Base-by-base conservation (phyloP, 148 eudicot genomes). In the Salicornia ramosissima region DNA sequence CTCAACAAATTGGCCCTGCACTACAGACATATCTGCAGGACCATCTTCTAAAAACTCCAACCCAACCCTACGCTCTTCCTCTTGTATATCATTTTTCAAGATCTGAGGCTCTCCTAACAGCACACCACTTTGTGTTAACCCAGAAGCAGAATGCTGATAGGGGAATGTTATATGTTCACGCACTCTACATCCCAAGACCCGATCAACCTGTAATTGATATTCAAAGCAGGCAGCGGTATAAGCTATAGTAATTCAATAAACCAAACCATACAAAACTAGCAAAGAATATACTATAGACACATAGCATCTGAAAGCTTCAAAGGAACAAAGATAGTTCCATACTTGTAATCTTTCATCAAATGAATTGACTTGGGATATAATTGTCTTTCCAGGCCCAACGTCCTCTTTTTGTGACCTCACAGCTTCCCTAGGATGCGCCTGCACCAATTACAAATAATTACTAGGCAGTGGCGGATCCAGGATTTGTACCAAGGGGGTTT, bases 161-260 rank as follows among this genome's bases (percentile, higher is more conserved):
- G 79, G 29, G 49, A 33, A 22, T 78, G 73, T 29, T 21, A 53
- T 22, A 63, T 68, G 78, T 49, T 78, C 81, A 80, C 72, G 86
- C 66, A 88, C 71, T 64, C 99, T 88, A 82, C 99, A 86, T 26
- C 96, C 99, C 75, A 94, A 71, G 73, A 94, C 86, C 74, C 96
- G 83, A 82, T 90, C 99, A 74, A 94, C 99, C 99, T 88, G 80
- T 52, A 71, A 72, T 61, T 62, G 21, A 80, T 62, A 36, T 55
- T 68, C 0, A 40, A 36, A 65, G 14, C 42, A 40, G 64, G 54
- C 47, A 68, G 21, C 24, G 34, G 34, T 26, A 42, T 59, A 50
- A 67, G 26, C 50, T 47, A 67, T 40, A 26, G 31, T 24, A 64
- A 55, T 13, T 52, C 24, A 36, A 63, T 34, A 63, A 26, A 65